Evolutionary conservation across 1,139 yeast genomes (phyloP), one percentile per base, ranked within the genome.

Genomic region (Diutina pseudorugosa): DNA sequence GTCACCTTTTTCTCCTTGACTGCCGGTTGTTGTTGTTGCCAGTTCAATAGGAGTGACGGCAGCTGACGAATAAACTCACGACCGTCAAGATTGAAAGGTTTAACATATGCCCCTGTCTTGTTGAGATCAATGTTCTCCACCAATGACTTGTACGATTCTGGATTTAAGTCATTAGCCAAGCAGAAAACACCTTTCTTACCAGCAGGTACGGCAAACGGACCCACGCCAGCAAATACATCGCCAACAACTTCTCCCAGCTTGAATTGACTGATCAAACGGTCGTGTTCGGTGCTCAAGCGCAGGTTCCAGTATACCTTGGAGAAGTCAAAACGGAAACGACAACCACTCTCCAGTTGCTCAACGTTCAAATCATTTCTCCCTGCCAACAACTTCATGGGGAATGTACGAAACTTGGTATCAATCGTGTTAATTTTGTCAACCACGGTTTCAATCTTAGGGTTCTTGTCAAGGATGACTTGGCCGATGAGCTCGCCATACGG

Each of bases 181-280:
- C 88, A 95, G 53, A 91, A 66, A 3, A 83, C 87, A 19, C 77
- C 76, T 56, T 85, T 88, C 66, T 86, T 90, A 18, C 91, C 98
- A 0, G 97, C 96, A 0, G 99, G 99, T 0, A 93, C 81, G 1
- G 95, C 94, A 71, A 94, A 94, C 2, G 99, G 99, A 0, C 99
- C 99, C 2, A 94, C 98, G 41, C 99, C 99, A 0, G 97, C 98
- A 79, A 94, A 88, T 0, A 90, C 98, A 70, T 94, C 99, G 58
- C 90, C 89, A 0, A 94, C 88, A 2, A 88, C 86, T 55, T 85
- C 86, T 11, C 82, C 76, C 2, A 77, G 72, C 56, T 76, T 62
- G 63, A 94, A 91, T 53, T 65, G 66, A 2, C 69, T 63, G 11
- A 93, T 83, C 51, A 94, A 69, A 55, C 98, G 73, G 52, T 83